A percentile compares a stretch with the other conserved stretches of the same genome.
These are phyloP conservation scores for Takashimella tepidaria DNA, from an alignment of 1,284 basidiomycete species.

Conservation along the genomic window DNA sequence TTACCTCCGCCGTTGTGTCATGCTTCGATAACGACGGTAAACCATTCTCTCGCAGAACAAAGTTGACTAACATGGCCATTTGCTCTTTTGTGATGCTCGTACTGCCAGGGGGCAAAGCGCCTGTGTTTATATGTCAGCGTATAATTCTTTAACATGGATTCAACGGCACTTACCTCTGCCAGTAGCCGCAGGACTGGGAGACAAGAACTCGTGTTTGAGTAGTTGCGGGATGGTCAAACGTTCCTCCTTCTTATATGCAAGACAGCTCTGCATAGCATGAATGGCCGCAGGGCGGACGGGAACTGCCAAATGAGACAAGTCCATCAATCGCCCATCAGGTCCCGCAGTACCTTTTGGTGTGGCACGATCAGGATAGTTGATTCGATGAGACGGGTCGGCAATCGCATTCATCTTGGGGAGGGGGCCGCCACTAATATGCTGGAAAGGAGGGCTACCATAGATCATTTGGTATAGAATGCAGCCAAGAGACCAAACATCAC, in stretches of 20 bases:
- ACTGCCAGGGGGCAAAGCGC: slow-evolving; percentile 26
- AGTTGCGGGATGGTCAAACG: slow-evolving; percentile 52
- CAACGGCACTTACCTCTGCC: slow-evolving; percentile 9
- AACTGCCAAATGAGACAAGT: slow-evolving; percentile 36
- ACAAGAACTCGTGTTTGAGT: slow-evolving; percentile 48
- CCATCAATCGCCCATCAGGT: slow-evolving; percentile 29
- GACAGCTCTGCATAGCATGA: slow-evolving; percentile 50
- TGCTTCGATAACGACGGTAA: slow-evolving; percentile 15
- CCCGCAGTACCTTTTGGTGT: slow-evolving; percentile 39
- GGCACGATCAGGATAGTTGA: slow-evolving; percentile 49
- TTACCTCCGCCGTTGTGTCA: slow-evolving; percentile 28
- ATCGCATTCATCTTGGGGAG: slow-evolving; percentile 53
- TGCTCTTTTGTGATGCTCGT: slow-evolving; percentile 40
- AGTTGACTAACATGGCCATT: slow-evolving; percentile 41
- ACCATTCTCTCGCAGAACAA: slow-evolving; percentile 25
- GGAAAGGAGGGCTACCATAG: slow-evolving; percentile 85
- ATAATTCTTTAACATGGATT: not conserved
- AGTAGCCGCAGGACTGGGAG: slow-evolving; percentile 12
- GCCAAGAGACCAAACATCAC: slow-evolving; percentile 96
- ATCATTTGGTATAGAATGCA: slow-evolving; percentile 98
- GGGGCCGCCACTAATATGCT: slow-evolving; percentile 72
- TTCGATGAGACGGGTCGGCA: slow-evolving; percentile 49
- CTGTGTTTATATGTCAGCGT: slow-evolving; percentile 1
- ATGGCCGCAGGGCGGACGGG: slow-evolving; percentile 49
- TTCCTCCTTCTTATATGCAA: slow-evolving; percentile 50